phyloP scores from a whole-genome alignment of 1,139 yeast genomes.

The Sugiyamaella castrensis region DNA sequence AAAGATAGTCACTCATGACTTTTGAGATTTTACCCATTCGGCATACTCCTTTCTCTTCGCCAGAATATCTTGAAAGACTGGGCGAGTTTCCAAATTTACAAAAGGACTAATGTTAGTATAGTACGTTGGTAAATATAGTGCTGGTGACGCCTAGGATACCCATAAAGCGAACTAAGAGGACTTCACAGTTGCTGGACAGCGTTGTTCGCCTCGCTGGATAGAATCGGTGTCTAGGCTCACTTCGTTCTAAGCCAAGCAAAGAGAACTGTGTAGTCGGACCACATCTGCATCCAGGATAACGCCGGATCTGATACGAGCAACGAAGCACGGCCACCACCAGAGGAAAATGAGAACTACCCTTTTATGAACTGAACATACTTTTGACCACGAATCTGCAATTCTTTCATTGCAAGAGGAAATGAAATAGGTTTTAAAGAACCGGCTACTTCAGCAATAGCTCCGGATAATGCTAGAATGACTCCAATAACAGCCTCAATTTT shows the following conservation, averaged over 20 bases:
- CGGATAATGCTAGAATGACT: constrained; percentile 26
- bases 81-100: constrained; percentile 34
- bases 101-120: constrained; percentile 28
- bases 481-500: constrained; percentile 35
- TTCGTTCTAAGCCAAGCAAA: too few species aligned
- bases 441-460: constrained; percentile 25
- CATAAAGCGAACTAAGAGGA: too few species aligned
- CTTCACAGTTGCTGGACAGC: too few species aligned
- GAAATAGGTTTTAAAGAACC: constrained; percentile 32
- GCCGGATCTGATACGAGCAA: too few species aligned
- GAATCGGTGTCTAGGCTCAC: background rate
- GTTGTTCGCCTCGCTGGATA: too few species aligned
- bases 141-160: background rate
- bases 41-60: constrained; percentile 31
- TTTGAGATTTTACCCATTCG: constrained; percentile 27
- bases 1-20: too few species aligned
- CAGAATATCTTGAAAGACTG: constrained; percentile 34
- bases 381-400: constrained; percentile 28
- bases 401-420: constrained; percentile 30
- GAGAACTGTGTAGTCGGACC: too few species aligned
- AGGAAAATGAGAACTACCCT: background rate
- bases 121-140: background rate
- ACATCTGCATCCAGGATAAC: too few species aligned
- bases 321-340: too few species aligned
- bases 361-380: constrained; percentile 21